Base-by-base conservation (phyloP, 441 rosid species). In the Gossypium lobatum region DNA sequence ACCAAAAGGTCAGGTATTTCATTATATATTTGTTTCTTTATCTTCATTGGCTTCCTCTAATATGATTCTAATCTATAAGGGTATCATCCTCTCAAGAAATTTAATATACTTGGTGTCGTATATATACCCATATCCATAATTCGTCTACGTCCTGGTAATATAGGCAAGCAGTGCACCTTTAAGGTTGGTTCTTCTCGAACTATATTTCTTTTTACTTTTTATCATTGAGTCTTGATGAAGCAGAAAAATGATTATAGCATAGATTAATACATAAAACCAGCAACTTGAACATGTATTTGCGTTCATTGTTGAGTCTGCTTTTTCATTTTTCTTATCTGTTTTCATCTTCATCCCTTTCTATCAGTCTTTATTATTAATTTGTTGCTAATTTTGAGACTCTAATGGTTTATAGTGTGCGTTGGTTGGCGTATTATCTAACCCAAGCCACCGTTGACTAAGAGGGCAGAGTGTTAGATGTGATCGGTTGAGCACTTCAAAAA, bases 371-470 rank as follows among this genome's bases (percentile, higher is more conserved):
- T 6, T 25, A 50, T 50, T 6, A 16, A 53, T 53, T 25, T 26
- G 42, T 67, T 67, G 39, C 59, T 25, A 50, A 25, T 26, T 67
- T n/a, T 50, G n/a, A 67, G 59, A 67, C 6, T 25, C 21, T 17
- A 7, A 6, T 8, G 58, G 39, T 48, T 37, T 6, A 6, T 18
- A 64, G 28, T 65, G 48, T 57, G 57, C 26, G 39, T 64, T 74
- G 73, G 48, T 50, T 55, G 20, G 67, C 13, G 66, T 25, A 16
- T 75, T 66, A 21, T 70, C 75, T 20, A 70, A 39, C 57, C 50
- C 55, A 73, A 70, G 73, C 79, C 5, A 58, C 64, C 37, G 54
- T 69, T 48, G 77, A 73, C 75, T 63, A 23, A 55, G n/a, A 53
- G 13, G 11, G 50, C 18, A 25, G 25, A 23, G 39, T 55, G 28